phyloP scores from a whole-genome alignment of 345 rosid species.

The Rhodamnia argentea region DNA sequence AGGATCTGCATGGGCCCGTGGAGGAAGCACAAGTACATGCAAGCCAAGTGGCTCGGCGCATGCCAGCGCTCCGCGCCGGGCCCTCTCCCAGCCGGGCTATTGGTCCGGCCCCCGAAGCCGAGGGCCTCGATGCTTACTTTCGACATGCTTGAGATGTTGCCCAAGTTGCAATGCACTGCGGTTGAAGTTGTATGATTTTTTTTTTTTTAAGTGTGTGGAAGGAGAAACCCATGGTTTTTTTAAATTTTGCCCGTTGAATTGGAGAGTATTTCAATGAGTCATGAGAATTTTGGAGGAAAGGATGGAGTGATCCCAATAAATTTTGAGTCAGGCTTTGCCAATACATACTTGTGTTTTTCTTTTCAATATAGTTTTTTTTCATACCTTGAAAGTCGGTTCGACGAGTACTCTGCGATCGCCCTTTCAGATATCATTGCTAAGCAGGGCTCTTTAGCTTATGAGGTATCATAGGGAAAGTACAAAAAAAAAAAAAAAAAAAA shows the following conservation, averaged over 20 bases:
- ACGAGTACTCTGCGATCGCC: too few species aligned
- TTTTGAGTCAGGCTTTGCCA: not conserved
- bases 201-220: not conserved
- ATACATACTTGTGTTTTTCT: not conserved
- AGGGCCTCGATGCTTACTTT: constrained; percentile 63
- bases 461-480: too few species aligned
- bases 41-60: constrained; percentile 75
- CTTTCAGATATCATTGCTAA: too few species aligned
- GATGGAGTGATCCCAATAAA: not conserved
- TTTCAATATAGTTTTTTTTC: not conserved
- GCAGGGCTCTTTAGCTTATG: too few species aligned
- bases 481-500: too few species aligned
- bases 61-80: constrained; percentile 19
- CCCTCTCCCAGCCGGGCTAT: constrained; percentile 3
- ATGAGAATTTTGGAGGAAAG: not conserved
- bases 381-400: not conserved
- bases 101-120: constrained; percentile 31
- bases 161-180: not conserved
- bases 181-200: not conserved
- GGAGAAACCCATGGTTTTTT: not conserved
- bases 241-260: not conserved
- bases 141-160: not conserved
- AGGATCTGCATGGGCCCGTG: constrained; percentile 86
- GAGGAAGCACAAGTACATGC: constrained; percentile 87
- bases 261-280: not conserved